These are phyloP conservation scores for Leucocoprinus birnbaumii DNA, from an alignment of 768 basidiomycete genomes.

Conservation along the genomic window DNA sequence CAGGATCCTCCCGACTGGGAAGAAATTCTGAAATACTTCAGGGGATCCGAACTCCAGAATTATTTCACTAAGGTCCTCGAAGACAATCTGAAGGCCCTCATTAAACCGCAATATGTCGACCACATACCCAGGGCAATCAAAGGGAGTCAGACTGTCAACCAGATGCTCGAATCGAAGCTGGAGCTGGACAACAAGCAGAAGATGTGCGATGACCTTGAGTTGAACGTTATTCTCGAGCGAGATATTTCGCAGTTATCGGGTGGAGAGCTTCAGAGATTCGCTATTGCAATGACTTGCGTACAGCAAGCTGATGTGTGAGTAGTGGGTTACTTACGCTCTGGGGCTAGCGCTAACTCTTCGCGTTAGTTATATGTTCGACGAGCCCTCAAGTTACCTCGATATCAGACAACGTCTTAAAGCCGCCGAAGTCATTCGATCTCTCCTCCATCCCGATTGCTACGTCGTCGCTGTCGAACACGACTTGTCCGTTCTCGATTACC, in stretches of 20 bases:
- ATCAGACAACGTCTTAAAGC: slow-evolving; percentile 93
- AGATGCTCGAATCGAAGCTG: slow-evolving; percentile 91
- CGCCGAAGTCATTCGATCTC: slow-evolving; percentile 88
- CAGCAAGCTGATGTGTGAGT: slow-evolving; percentile 93
- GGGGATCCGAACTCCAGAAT: slow-evolving; percentile 97
- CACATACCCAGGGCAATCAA: slow-evolving; percentile 98
- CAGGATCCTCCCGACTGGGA: slow-evolving; percentile 99
- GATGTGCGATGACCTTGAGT: slow-evolving; percentile 84
- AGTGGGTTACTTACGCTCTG: neutral
- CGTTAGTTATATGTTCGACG: slow-evolving; percentile 95
- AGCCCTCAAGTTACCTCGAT: slow-evolving; percentile 97
- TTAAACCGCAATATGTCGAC: slow-evolving; percentile 99
- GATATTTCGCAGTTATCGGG: slow-evolving; percentile 87
- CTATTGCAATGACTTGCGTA: slow-evolving; percentile 96
- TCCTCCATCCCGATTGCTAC: slow-evolving; percentile 83
- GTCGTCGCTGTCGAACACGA: slow-evolving; percentile 99
- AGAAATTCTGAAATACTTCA: slow-evolving; percentile 97
- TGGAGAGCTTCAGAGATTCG: slow-evolving; percentile 97
- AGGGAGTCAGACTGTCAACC: slow-evolving; percentile 75
- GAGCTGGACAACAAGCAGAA: slow-evolving; percentile 87
- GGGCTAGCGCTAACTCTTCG: slow-evolving; percentile 5
- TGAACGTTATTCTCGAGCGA: slow-evolving; percentile 82
- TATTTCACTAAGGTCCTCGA: slow-evolving; percentile 99
- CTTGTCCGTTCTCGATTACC: slow-evolving; percentile 95
- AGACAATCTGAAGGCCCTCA: slow-evolving; percentile 97